Percentiles rank a stretch among this genome's conserved stretches.
Evolutionary conservation across 2,329 filamentous ascomycete genomes (phyloP).

Genomic region (Keithomyces neogunnii): DNA sequence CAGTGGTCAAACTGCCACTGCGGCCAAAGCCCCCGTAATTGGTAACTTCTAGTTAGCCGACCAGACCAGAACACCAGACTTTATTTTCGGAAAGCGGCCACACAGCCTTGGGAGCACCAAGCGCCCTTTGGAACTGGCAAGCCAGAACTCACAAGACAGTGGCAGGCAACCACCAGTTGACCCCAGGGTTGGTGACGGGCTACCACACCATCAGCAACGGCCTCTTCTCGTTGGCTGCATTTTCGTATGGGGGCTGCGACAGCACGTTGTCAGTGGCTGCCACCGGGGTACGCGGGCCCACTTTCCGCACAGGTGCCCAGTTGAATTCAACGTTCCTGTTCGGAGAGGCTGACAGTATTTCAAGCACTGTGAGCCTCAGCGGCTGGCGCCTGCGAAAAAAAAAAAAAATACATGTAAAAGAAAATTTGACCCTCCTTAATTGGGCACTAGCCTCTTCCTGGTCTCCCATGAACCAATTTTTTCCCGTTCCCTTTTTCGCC

Average conservation of each 20-base stretch:
- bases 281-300: not conserved
- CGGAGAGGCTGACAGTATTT: too few species aligned
- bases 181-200: not conserved
- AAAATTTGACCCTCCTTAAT: slow-evolving; percentile 11
- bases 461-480: slow-evolving; percentile 24
- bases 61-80: too few species aligned
- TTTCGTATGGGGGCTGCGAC: not conserved
- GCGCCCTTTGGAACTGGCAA: too few species aligned
- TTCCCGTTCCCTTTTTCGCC: slow-evolving; percentile 24
- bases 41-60: too few species aligned
- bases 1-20: too few species aligned
- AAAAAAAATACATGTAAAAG: not conserved
- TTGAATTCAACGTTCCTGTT: too few species aligned
- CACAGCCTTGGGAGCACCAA: too few species aligned
- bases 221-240: not conserved
- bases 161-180: too few species aligned
- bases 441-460: slow-evolving; percentile 22
- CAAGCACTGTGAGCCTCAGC: too few species aligned
- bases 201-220: not conserved
- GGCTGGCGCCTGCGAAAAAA: not conserved
- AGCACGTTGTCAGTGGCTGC: slow-evolving; percentile 3
- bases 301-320: not conserved
- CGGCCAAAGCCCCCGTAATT: too few species aligned
- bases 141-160: too few species aligned
- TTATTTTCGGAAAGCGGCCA: too few species aligned